phyloP scores from a whole-genome alignment of 73 alveolate genomes.

The Tetrahymena borealis region DNA sequence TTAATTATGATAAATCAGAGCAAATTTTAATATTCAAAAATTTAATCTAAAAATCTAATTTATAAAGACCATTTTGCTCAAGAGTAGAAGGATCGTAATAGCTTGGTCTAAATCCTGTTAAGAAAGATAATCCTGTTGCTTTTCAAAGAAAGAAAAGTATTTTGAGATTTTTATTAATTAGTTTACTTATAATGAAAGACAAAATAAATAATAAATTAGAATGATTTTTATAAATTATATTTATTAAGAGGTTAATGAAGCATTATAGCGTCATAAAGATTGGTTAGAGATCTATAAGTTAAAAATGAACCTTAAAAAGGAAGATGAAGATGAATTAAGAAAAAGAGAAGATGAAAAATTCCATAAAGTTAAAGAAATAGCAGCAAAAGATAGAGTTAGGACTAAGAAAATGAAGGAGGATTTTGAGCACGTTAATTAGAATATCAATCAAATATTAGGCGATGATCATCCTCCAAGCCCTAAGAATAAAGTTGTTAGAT shows the following conservation, averaged over 20 bases:
- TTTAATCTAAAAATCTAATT: neutral
- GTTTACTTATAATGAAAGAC: conserved; percentile 6
- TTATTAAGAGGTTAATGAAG: conserved; percentile 41
- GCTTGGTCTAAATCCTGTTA: conserved; percentile 70
- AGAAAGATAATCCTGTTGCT: conserved; percentile 34
- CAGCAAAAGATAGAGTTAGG: conserved; percentile 41
- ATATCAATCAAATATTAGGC: conserved; percentile 14
- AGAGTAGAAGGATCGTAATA: conserved; percentile 66
- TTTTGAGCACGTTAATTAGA: conserved; percentile 34
- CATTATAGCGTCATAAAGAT: conserved; percentile 37
- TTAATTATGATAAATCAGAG: no score
- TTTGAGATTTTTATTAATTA: no score
- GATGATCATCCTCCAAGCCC: conserved; percentile 8
- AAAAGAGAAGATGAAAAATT: conserved; percentile 43
- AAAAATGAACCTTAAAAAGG: conserved; percentile 51
- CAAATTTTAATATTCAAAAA: no score
- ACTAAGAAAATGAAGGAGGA: conserved; percentile 49
- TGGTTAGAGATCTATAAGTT: conserved; percentile 37
- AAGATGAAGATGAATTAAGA: conserved; percentile 54
- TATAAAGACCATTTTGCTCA: conserved; percentile 66
- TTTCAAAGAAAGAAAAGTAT: conserved; percentile 39
- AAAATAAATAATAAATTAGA: neutral
- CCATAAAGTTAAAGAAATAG: conserved; percentile 44
- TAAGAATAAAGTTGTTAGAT: conserved; percentile 10
- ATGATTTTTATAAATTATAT: conserved; percentile 35